These are phyloP conservation scores for Aspergillus persii DNA, from an alignment of 2,329 filamentous ascomycete genomes.

Conservation along the genomic window DNA sequence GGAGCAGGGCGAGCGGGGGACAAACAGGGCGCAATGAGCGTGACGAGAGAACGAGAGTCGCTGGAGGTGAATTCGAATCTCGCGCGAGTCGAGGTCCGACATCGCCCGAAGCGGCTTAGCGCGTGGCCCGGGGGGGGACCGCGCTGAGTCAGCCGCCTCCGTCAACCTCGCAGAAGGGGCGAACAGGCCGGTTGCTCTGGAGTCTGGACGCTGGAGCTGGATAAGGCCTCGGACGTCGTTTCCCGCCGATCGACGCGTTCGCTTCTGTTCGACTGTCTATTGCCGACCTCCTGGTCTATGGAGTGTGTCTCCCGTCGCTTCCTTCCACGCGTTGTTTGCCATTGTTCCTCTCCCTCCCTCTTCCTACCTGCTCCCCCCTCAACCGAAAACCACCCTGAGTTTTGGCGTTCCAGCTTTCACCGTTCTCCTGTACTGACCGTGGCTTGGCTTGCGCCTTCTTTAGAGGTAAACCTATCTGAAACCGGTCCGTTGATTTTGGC, in stretches of 20 bases:
- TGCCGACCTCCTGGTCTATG: slow-evolving; percentile 8
- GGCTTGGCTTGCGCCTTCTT: slow-evolving; percentile 11
- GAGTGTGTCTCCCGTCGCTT: slow-evolving; percentile 14
- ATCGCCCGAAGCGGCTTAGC: slow-evolving; percentile 33
- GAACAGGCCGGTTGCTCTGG: slow-evolving; percentile 29
- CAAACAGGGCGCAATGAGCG: slow-evolving; percentile 9
- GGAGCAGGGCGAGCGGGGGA: slow-evolving; percentile 18
- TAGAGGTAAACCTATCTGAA: not conserved
- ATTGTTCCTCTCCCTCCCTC: slow-evolving; percentile 10
- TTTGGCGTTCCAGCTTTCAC: slow-evolving; percentile 12
- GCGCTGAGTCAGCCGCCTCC: slow-evolving; percentile 36
- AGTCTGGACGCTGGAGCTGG: slow-evolving; percentile 15
- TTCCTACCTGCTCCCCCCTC: slow-evolving; percentile 8
- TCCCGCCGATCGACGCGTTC: slow-evolving; percentile 27
- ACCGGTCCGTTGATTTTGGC: not conserved
- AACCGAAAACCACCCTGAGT: not conserved
- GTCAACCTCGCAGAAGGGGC: slow-evolving; percentile 39
- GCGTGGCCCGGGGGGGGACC: slow-evolving; percentile 8
- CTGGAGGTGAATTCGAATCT: slow-evolving; percentile 7
- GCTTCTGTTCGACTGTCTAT: slow-evolving; percentile 9
- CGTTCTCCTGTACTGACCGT: slow-evolving; percentile 19
- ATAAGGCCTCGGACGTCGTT: slow-evolving; percentile 21
- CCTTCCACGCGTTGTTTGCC: slow-evolving; percentile 28
- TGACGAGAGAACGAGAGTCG: not conserved
- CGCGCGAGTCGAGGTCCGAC: slow-evolving; percentile 27